These are phyloP conservation scores for Ogataea polymorpha DNA, from an alignment of 805 yeast species.

Conservation along the genomic window DNA sequence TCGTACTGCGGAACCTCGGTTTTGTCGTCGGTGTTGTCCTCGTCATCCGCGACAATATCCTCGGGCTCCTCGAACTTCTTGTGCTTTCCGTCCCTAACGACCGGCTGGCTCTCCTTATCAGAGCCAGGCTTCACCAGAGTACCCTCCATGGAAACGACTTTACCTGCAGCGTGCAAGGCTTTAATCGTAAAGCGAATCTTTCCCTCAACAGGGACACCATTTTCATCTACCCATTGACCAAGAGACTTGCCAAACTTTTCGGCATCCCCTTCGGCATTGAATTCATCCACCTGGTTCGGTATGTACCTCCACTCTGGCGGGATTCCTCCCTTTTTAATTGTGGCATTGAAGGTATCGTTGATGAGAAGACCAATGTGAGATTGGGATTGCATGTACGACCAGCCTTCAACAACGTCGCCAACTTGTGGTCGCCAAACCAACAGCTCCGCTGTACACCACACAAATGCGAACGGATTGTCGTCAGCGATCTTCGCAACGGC, in stretches of 20 bases:
- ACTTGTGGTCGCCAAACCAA: constrained; percentile 85
- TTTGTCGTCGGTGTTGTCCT: constrained; percentile 15
- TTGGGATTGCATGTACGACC: constrained; percentile 87
- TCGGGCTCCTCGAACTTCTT: constrained; percentile 37
- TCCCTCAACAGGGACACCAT: constrained; percentile 75
- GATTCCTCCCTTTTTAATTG: constrained; percentile 78
- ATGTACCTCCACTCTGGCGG: constrained; percentile 86
- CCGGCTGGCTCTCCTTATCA: constrained; percentile 53
- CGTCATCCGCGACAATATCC: constrained; percentile 14
- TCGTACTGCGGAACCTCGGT: constrained; percentile 26
- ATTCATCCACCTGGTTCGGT: constrained; percentile 71
- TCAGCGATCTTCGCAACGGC: constrained; percentile 65
- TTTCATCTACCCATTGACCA: constrained; percentile 86
- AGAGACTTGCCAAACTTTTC: constrained; percentile 40
- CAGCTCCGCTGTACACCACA: constrained; percentile 83
- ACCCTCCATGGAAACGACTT: constrained; percentile 85
- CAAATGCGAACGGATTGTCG: constrained; percentile 82
- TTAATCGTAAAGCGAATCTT: constrained; percentile 74
- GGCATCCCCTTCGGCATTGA: constrained; percentile 20
- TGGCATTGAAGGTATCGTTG: constrained; percentile 93
- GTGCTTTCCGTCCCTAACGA: constrained; percentile 37
- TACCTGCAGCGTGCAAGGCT: constrained; percentile 71
- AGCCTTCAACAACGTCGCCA: constrained; percentile 87
- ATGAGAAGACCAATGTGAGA: constrained; percentile 89
- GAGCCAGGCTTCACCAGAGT: constrained; percentile 62